Percentiles rank a stretch among this genome's conserved stretches.
These are phyloP conservation scores for Colletotrichum australisinense DNA, from an alignment of 2,329 filamentous ascomycete species.

Conservation along the genomic window DNA sequence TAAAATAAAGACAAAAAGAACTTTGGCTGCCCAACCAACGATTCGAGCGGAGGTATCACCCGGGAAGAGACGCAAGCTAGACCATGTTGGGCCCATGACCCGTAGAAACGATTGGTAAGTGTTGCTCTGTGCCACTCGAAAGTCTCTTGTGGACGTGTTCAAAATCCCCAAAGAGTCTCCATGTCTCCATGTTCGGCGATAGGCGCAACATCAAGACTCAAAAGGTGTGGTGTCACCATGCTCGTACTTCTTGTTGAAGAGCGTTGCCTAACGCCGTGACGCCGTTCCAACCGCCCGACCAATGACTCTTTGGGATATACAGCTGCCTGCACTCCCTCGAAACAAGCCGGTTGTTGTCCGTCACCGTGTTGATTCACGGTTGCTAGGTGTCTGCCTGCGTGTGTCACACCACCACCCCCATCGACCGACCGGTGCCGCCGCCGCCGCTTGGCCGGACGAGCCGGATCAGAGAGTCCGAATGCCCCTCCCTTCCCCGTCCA, in stretches of 20 bases:
- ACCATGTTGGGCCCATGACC: neutral
- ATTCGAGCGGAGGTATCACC: neutral
- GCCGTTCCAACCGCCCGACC: neutral
- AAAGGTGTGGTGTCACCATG: neutral
- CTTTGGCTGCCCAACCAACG: neutral
- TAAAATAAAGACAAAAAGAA: neutral
- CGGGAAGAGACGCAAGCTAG: constrained; percentile 1
- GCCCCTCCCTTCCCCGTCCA: neutral
- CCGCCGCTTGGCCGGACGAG: neutral
- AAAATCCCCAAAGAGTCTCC: neutral
- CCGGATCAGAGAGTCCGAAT: neutral
- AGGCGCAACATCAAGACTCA: neutral
- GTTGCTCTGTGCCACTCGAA: neutral
- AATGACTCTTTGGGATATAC: neutral
- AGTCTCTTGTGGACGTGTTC: neutral
- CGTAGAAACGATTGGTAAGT: constrained; percentile 1
- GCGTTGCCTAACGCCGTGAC: neutral
- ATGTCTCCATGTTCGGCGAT: neutral
- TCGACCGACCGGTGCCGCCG: neutral
- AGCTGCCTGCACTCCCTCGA: neutral
- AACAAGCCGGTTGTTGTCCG: neutral
- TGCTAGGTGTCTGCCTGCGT: neutral
- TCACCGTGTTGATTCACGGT: constrained; percentile 1
- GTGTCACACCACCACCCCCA: neutral
- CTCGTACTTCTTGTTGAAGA: neutral